Evolutionary conservation across 371 early-diverging fungal genomes (phyloP), one percentile per base, ranked within the genome.

Genomic region (Funneliformis caledonium): DNA sequence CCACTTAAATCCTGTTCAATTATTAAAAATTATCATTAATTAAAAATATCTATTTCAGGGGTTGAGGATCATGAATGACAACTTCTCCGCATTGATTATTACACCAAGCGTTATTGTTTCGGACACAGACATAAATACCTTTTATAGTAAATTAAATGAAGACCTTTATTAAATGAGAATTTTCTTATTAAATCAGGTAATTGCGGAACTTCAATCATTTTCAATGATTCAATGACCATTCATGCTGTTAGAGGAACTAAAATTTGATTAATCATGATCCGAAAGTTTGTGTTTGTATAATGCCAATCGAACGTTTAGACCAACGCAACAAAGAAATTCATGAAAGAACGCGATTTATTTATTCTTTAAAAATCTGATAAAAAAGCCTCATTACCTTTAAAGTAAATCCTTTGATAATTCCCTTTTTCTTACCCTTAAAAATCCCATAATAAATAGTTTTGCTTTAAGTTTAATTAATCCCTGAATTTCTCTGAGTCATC

Each of bases 401-500:
- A 56, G 56, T 56, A 56, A 56, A 1, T 3, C 3, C 3, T 37
- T 37, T 37, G 37, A 37, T 37, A 37, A 56, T 56, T 56, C 19
- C 56, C 19, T 56, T 7, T 5, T 7, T 19, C 6, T 56, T 7
- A 19, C 56, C 56, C 56, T 56, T 56, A 19, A 56, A 19, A 6
- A 3, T 0, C 19, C 19, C 6, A 14, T 52, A 52, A 56, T 56
- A 19, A 19, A 19, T 56, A 56, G 6, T 19, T 19, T 19, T 56
- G 56, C 19, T 56, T 56, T 56, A 19, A 56, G 56, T 56, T 56
- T 56, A 56, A 16, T 56, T 56, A 16, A 16, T 56, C 56, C 56
- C 56, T 56, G 56, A 56, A 56, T 56, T 56, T 56, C 56, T 56
- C 56, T 56, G 56, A 56, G 56, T 56, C 56, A 56, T 56, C 37